Evolutionary conservation across 73 alveolate species (phyloP), one percentile per base, ranked within the genome.

Genomic region (Breviolum minutum): DNA sequence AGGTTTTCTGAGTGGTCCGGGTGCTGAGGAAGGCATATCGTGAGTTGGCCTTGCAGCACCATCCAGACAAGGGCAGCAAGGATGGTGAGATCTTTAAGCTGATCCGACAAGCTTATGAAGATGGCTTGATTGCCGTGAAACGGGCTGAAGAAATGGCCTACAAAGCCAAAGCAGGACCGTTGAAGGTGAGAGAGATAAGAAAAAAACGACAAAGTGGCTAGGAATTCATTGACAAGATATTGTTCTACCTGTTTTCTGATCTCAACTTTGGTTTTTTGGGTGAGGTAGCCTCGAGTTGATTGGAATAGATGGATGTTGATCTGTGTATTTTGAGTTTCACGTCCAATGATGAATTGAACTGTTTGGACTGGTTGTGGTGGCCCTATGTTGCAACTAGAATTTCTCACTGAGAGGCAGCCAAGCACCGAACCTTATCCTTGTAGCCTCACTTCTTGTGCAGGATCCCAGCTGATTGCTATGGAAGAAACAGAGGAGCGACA

Each of bases 1-100:
- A n/a, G n/a, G n/a, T n/a, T n/a, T n/a, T n/a, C n/a, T n/a, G n/a
- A n/a, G n/a, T n/a, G n/a, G n/a, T n/a, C n/a, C n/a, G n/a, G n/a
- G n/a, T 22, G 10, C 61, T 66, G 68, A 90, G 87, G 88, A 92
- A 92, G 69, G 98, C 98, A 66, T 92, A 92, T 64, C 89, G 87
- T 5, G 70, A 54, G 19, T 68, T 92, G 79, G 98, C 98, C 40
- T 80, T 64, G 26, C 61, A 61, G 63, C 98, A 92, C 62, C 98
- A 92, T 24, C 98, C 98, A 2, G 98, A 92, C 98, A 92, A 92
- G 66, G 79, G 92, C 9, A 74, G 92, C 48, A 22, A 6, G 2
- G 89, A 70, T 11, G 63, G 32, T 14, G 97, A 91, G 70, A 32
- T 24, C 22, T 92, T 92, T 80, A 73, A 74, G 19, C 73, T 74